Percentiles rank a stretch among this genome's conserved stretches.
Conservation (phyloP, 352 stramenopile species). For the Globisporangium nagaii region DNA sequence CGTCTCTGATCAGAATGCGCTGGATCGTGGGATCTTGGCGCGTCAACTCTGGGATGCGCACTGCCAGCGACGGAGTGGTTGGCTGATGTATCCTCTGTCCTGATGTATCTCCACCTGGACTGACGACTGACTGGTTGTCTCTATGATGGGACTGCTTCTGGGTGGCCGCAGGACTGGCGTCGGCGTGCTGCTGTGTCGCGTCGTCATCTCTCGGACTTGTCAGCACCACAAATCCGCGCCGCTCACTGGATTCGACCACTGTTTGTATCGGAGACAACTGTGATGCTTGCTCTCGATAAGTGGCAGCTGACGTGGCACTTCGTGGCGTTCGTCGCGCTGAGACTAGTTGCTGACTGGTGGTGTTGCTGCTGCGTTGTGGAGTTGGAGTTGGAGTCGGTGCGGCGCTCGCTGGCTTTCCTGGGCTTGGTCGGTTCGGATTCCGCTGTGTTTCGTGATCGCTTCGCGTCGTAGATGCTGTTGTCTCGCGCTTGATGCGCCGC, state of each 20-base stretch:
- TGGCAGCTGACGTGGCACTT: background rate
- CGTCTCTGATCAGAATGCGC: conserved; percentile 39
- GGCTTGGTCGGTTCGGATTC: background rate
- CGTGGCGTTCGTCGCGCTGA: background rate
- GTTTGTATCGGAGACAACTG: background rate
- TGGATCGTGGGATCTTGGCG: background rate
- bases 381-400: background rate
- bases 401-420: background rate
- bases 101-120: background rate
- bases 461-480: background rate
- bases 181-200: background rate
- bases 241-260: conserved; percentile 1
- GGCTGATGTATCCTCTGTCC: background rate
- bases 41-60: background rate
- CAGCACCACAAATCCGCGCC: background rate
- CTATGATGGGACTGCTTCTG: background rate
- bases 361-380: background rate
- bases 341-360: background rate
- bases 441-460: background rate
- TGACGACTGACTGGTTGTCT: background rate
- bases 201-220: background rate
- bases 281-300: background rate
- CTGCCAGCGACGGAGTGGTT: background rate
- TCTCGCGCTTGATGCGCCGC: conserved; percentile 21
- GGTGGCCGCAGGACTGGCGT: too few relatives aligned